phyloP scores from a whole-genome alignment of 2,329 filamentous ascomycete genomes.

The Coniochaeta sp. region DNA sequence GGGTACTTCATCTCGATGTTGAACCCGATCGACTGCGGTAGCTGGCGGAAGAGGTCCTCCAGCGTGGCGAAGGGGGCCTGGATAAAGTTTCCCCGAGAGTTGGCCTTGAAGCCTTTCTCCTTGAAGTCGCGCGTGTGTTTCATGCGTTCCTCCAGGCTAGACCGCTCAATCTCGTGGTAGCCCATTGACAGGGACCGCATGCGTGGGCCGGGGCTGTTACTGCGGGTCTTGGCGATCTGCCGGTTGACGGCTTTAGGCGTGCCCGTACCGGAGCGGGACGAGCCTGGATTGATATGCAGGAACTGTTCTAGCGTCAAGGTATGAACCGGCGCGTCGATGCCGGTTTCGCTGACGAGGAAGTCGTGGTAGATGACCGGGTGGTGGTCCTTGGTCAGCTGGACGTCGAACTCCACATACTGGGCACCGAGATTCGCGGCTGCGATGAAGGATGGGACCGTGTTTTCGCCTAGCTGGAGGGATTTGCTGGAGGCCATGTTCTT shows the following conservation, averaged over 20 bases:
- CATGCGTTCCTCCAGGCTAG: slow-evolving; percentile 68
- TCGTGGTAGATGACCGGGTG: slow-evolving; percentile 98
- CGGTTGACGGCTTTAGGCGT: slow-evolving; percentile 15
- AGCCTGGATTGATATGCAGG: slow-evolving; percentile 68
- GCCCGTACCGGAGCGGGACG: slow-evolving; percentile 36
- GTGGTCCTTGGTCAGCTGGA: slow-evolving; percentile 97
- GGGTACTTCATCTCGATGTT: slow-evolving; percentile 99
- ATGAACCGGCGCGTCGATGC: slow-evolving; percentile 93
- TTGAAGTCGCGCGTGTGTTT: slow-evolving; percentile 96
- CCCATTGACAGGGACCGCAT: slow-evolving; percentile 51
- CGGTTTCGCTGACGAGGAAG: slow-evolving; percentile 94
- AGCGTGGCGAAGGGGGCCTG: slow-evolving; percentile 93
- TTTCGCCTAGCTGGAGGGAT: slow-evolving; percentile 91
- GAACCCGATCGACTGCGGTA: slow-evolving; percentile 81
- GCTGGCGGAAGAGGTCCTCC: slow-evolving; percentile 81
- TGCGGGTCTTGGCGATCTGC: slow-evolving; percentile 20
- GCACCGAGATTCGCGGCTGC: slow-evolving; percentile 89
- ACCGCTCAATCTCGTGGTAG: slow-evolving; percentile 26
- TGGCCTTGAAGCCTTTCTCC: slow-evolving; percentile 90
- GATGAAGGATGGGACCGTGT: slow-evolving; percentile 93
- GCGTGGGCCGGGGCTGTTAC: slow-evolving; percentile 21
- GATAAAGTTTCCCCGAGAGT: slow-evolving; percentile 88
- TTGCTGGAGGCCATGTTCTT: slow-evolving; percentile 82
- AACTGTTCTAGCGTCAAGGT: slow-evolving; percentile 94
- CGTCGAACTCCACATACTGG: slow-evolving; percentile 71